Evolutionary conservation across 495 filamentous ascomycete species (phyloP).

Genomic region (Evernia prunastri): DNA sequence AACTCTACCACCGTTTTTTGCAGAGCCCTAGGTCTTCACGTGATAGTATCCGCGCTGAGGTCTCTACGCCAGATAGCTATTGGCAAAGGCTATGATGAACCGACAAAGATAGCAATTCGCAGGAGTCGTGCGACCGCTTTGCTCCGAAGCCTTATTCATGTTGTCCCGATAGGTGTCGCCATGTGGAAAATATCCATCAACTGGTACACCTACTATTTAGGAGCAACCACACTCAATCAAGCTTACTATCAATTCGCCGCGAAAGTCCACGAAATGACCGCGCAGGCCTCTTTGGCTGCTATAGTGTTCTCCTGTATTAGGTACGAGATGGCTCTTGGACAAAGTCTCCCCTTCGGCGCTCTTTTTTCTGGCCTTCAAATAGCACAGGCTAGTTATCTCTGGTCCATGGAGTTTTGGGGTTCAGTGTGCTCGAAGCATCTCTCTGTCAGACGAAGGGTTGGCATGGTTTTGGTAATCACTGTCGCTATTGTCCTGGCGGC

Average conservation of each 20-base stretch:
- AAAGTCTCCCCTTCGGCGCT: slow-evolving; percentile 21
- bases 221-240: slow-evolving; percentile 6
- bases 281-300: slow-evolving; percentile 24
- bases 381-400: slow-evolving; percentile 25
- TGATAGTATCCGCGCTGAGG: neutral
- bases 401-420: slow-evolving; percentile 30
- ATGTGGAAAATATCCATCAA: slow-evolving; percentile 12
- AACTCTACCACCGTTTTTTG: neutral
- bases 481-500: slow-evolving; percentile 16
- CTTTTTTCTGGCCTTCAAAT: slow-evolving; percentile 27
- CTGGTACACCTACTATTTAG: slow-evolving; percentile 7
- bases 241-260: slow-evolving; percentile 27
- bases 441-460: neutral
- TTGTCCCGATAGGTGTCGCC: slow-evolving; percentile 2
- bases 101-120: slow-evolving; percentile 6
- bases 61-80: neutral
- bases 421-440: slow-evolving; percentile 4
- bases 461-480: slow-evolving; percentile 3
- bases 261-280: slow-evolving; percentile 29
- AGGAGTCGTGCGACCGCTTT: slow-evolving; percentile 2
- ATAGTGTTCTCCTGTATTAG: slow-evolving; percentile 25
- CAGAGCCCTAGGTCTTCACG: neutral
- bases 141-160: slow-evolving; percentile 2
- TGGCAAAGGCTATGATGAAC: slow-evolving; percentile 10
- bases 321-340: slow-evolving; percentile 13